Base-by-base conservation (phyloP, 2,329 filamentous ascomycete genomes). In the Monilinia aucupariae region DNA sequence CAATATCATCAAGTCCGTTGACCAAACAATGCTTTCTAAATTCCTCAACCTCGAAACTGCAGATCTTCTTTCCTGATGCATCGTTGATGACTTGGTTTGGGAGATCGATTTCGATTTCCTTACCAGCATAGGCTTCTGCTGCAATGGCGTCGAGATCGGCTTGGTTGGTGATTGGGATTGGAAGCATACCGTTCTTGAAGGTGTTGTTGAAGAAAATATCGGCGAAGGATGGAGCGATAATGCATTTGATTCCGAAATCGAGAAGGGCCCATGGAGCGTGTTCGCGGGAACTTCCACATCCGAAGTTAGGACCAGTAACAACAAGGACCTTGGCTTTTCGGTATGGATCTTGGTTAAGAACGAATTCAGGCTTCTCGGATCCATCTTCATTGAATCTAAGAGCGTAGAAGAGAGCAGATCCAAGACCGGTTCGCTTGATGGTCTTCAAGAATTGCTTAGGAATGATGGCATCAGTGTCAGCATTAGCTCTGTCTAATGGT, bases 141-240 rank as follows among this genome's bases (percentile, higher is more conserved):
- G 62, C 62, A 50, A 64, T 64, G 22, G 62, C 56, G 12, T 64
- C 56, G 17, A 64, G 56, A 47, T 64, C 56, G 49, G 41, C 50
- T 22, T 53, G n/a, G 50, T 64, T 64, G 56, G 82, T 79, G 73
- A 97, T 89, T 64, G 82, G 78, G 65, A 97, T 85, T 54, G 93
- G 92, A 67, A 97, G 81, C 94, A 97, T 97, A 79, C 93, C 93
- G 80, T 99, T 99, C 84, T 99, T 97, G 85, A 97, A 97, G n/a
- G 90, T 94, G 82, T 99, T 99, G 85, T 96, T 97, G 85, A 93
- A 96, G 85, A 97, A 97, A 76, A 99, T 99, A 74, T 96, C 91
- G 64, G 89, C 90, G 69, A 85, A 90, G n/a, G 89, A 92, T 1
- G 91, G 91, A 0, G 93, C 94, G 70, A 97, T 96, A 72, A 97